A percentile compares a stretch with the other conserved stretches of the same genome.
These are phyloP conservation scores for Aurifilum marmelostoma DNA, from an alignment of 2,329 filamentous ascomycete species.

Conservation along the genomic window DNA sequence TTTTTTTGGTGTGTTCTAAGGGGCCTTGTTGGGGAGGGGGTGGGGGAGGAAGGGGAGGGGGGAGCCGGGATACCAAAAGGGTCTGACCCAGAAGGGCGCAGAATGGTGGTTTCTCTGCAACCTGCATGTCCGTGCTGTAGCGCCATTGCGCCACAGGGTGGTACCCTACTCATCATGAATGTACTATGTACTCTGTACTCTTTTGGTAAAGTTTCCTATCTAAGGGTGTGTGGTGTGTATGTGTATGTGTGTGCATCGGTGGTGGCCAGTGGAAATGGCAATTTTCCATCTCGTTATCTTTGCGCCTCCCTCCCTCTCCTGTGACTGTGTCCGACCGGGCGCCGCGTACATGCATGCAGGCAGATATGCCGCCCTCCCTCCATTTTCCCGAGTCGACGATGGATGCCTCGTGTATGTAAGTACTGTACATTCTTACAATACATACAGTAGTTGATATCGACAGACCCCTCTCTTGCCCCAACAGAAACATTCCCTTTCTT, in stretches of 20 bases:
- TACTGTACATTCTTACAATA: not conserved
- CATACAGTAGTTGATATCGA: not conserved
- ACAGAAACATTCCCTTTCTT: not conserved
- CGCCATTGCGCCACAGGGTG: slow-evolving; percentile 5
- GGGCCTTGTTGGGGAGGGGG: not conserved
- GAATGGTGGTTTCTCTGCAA: slow-evolving; percentile 22
- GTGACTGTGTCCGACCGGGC: not conserved
- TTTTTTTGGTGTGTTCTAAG: no score
- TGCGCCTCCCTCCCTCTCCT: slow-evolving; percentile 6
- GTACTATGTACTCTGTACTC: no score
- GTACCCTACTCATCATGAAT: no score
- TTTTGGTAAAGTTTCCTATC: no score
- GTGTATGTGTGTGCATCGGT: not conserved
- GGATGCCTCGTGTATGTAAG: slow-evolving; percentile 1
- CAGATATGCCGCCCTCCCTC: slow-evolving; percentile 11
- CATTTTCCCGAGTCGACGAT: not conserved
- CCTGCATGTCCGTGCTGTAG: slow-evolving; percentile 27
- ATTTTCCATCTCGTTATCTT: no score
- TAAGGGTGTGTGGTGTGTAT: not conserved
- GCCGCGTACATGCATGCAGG: not conserved
- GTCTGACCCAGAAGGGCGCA: not conserved
- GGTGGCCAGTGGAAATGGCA: slow-evolving; percentile 8
- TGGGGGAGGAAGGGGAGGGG: no score
- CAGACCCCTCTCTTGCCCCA: not conserved
- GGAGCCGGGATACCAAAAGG: not conserved